Evolutionary conservation across 352 stramenopile species (phyloP), one percentile per base, ranked within the genome.

Genomic region (Pseudoperonospora humuli): DNA sequence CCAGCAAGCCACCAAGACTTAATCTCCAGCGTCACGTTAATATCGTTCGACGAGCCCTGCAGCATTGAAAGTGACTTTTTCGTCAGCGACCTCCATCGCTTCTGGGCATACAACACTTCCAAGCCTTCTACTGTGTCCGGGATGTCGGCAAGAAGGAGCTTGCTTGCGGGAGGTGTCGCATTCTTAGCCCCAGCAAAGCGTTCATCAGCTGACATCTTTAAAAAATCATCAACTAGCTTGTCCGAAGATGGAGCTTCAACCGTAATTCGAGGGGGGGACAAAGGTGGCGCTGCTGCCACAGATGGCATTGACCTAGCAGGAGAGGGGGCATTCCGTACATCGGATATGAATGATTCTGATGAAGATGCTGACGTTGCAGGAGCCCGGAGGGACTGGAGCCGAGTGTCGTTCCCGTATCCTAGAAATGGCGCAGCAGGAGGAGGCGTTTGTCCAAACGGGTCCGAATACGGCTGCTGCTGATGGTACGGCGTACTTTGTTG

Each of bases 1-100:
- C 71, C 78, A 5, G 75, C 75, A 45, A 91, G 70, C 71, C 69
- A 86, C 78, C 78, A 91, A 9, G 78, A 85, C 50, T 88, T 87
- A 50, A 85, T 83, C 49, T 80, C 68, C 15, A 87, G 50, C 33
- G 64, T 75, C 53, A 65, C 31, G 14, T 55, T 54, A 13, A 60
- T 46, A 37, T 75, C 54, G 36, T 70, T 81, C 9, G 62, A 67
- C 15, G 69, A 65, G 18, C 58, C 77, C 44, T 83, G 71, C 33
- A 87, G 59, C 73, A 90, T 86, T 11, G 66, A 72, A 21, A 84
- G 57, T 6, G 78, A 68, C 20, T 87, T 87, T 43, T 81, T 84
- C 2, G 71, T 85, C 18, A 91, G 53, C 13, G 75, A 78, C 43
- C 76, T 79, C 74, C 75, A 91, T 13, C 70, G 61, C 50, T 83